Base-by-base conservation (phyloP, 73 alveolate species). In the Paramecium biaurelia region DNA sequence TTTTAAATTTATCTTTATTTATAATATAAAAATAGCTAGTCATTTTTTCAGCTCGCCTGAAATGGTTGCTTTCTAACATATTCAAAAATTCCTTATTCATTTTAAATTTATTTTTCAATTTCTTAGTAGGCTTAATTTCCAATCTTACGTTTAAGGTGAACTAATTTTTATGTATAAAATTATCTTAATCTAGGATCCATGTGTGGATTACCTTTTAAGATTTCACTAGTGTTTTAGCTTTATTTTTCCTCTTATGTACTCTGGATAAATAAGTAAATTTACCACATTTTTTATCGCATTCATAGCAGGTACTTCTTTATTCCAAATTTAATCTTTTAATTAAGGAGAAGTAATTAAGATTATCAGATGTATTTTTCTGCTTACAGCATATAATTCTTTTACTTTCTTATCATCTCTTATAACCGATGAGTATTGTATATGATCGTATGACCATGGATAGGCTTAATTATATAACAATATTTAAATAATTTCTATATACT, bases 381-480 rank as follows among this genome's bases (percentile, higher is more conserved):
- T 74, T 21, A 35, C 57, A 35, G 56, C 87, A 74, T 35, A 74
- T 74, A 74, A 74, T 32, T 28, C 57, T 18, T 74, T 74, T 10
- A 74, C 63, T 32, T 35, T 21, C 20, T 28, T 21, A 20, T 32
- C 34, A 21, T 74, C 47, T 35, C 41, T 35, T 12, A 74, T 32
- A 32, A 21, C 87, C 11, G 12, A 26, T 20, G 45, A 30, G 35
- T 74, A 74, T 35, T 28, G 18, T 30, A 32, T 74, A 14, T 21
- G 32, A 35, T 74, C 56, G 8, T 32, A 30, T 1, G 87, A 74
- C 87, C 87, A 74, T 32, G 87, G 87, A 74, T 74, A 35, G 9
- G 87, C 56, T 35, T 74, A 74, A 12, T 74, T 32, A 74, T 14
- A 74, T 28, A 74, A 35, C 26, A 74, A 35, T 35, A 74, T 21